These are phyloP conservation scores for Diutina scorzettiae DNA, from an alignment of 1,139 yeast genomes.

Conservation along the genomic window DNA sequence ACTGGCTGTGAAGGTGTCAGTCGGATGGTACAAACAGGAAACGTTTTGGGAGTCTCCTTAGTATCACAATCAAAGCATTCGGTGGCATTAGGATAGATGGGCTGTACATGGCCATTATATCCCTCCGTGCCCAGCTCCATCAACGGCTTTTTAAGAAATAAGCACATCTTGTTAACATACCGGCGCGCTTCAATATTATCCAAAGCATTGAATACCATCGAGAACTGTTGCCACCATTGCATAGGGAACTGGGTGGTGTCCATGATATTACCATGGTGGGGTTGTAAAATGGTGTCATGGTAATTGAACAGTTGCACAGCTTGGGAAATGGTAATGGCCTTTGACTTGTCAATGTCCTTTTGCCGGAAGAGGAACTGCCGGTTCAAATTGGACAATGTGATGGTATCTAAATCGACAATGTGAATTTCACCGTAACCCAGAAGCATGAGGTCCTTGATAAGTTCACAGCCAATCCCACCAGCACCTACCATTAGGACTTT, in stretches of 20 bases:
- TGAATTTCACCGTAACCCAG: conserved; percentile 86
- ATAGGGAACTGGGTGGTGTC: conserved; percentile 61
- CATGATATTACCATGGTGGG: conserved; percentile 86
- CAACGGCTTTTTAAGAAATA: conserved; percentile 61
- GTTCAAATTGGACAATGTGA: conserved; percentile 82
- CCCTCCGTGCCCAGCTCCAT: conserved; percentile 97
- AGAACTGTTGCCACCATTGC: conserved; percentile 73
- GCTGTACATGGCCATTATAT: conserved; percentile 85
- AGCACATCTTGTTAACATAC: conserved; percentile 75
- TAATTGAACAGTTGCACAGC: conserved; percentile 76
- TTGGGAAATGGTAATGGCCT: conserved; percentile 68
- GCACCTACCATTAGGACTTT: conserved; percentile 88
- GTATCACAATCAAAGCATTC: conserved; percentile 93
- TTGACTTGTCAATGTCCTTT: conserved; percentile 77
- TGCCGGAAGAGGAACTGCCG: conserved; percentile 85
- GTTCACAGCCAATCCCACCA: conserved; percentile 98
- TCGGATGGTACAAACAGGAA: conserved; percentile 93
- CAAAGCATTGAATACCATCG: conserved; percentile 76
- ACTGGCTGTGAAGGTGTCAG: conserved; percentile 95
- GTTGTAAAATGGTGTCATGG: conserved; percentile 48
- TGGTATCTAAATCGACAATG: conserved; percentile 87
- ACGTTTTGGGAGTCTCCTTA: conserved; percentile 80
- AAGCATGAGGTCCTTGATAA: conserved; percentile 72
- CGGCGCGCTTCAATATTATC: conserved; percentile 90
- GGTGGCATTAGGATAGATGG: conserved; percentile 68